A percentile compares a stretch with the other conserved stretches of the same genome.
Conservation (phyloP, 768 basidiomycete species). For the Trichaptum fuscoviolaceum region DNA sequence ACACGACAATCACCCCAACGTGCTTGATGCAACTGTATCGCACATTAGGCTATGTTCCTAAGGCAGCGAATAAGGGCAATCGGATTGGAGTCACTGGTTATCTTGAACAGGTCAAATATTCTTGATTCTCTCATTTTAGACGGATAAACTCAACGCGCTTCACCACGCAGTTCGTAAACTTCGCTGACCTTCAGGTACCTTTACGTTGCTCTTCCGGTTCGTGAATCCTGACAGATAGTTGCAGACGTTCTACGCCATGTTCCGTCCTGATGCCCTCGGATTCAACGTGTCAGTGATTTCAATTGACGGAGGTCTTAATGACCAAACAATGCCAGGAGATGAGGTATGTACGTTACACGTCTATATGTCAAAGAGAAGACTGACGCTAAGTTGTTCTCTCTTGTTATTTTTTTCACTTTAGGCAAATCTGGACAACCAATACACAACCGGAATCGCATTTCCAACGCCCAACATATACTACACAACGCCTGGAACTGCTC, state of each 20-base stretch:
- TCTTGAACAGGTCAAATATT: slow-evolving; percentile 7
- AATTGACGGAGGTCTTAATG: slow-evolving; percentile 10
- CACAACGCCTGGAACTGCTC: slow-evolving; percentile 14
- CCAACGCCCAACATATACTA: slow-evolving; percentile 18
- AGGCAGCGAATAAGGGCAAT: slow-evolving; percentile 10
- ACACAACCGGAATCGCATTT: slow-evolving; percentile 10
- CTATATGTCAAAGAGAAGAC: neutral
- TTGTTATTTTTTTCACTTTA: neutral
- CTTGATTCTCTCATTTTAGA: neutral
- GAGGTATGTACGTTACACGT: slow-evolving; percentile 5
- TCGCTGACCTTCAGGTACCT: slow-evolving; percentile 8
- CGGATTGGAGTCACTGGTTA: slow-evolving; percentile 14
- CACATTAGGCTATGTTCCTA: slow-evolving; percentile 9
- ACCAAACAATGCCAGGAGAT: slow-evolving; percentile 9
- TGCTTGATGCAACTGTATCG: slow-evolving; percentile 12
- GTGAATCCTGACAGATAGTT: neutral
- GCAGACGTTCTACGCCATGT: slow-evolving; percentile 13
- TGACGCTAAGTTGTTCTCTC: neutral
- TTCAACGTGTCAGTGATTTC: slow-evolving; percentile 10
- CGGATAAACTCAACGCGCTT: neutral
- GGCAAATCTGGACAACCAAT: slow-evolving; percentile 13
- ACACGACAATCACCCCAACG: slow-evolving; percentile 12
- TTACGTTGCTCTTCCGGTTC: neutral
- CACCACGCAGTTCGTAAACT: slow-evolving; percentile 10
- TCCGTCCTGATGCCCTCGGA: slow-evolving; percentile 13